phyloP scores from a whole-genome alignment of 805 yeast genomes.

The Ogataea minuta region DNA sequence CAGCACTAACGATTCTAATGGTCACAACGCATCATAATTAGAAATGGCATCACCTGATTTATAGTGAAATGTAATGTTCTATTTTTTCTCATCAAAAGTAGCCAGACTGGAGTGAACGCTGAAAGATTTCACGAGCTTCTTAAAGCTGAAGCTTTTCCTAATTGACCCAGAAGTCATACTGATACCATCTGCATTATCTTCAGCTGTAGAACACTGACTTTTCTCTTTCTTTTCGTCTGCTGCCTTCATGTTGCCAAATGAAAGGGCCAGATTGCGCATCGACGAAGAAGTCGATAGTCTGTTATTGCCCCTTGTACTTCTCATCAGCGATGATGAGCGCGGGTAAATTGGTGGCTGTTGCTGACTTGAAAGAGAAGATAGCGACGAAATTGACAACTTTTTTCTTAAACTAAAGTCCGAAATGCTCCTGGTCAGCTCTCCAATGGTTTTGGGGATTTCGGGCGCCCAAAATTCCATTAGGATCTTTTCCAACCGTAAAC shows the following conservation, averaged over 20 bases:
- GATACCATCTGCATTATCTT: background rate
- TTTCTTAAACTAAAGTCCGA: constrained; percentile 21
- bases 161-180: constrained; percentile 8
- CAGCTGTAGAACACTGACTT: background rate
- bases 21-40: constrained; percentile 3
- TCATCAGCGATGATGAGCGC: constrained; percentile 11
- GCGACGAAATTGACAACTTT: constrained; percentile 19
- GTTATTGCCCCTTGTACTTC: constrained; percentile 2
- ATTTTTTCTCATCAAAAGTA: constrained; percentile 5
- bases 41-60: background rate
- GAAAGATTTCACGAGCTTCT: constrained; percentile 17
- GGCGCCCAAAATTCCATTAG: constrained; percentile 35
- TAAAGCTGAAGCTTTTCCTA: constrained; percentile 17
- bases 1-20: constrained; percentile 47
- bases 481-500: constrained; percentile 27
- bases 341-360: constrained; percentile 7
- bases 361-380: constrained; percentile 15
- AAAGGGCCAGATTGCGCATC: constrained; percentile 13
- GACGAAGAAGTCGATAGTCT: constrained; percentile 16
- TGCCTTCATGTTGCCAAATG: constrained; percentile 1
- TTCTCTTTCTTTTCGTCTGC: background rate
- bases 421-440: constrained; percentile 18
- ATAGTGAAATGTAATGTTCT: constrained; percentile 4
- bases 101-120: constrained; percentile 18
- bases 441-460: constrained; percentile 23